These are phyloP conservation scores for Musa schizocarpa DNA, from an alignment of 176 grass and related monocot species.

Conservation along the genomic window DNA sequence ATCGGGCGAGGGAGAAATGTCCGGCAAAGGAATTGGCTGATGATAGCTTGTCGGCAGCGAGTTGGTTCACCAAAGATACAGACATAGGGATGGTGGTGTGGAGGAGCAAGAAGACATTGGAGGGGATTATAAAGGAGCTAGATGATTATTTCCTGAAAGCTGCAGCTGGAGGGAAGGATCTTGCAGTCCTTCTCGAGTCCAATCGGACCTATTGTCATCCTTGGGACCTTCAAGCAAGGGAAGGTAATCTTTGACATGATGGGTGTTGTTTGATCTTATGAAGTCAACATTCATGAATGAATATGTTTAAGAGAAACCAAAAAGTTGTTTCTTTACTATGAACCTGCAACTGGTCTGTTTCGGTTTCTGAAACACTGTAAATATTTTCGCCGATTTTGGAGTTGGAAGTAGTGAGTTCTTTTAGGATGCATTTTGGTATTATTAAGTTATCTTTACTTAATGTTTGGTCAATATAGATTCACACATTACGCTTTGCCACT, in stretches of 20 bases:
- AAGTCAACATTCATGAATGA: constrained; percentile 2
- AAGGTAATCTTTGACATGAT: constrained; percentile 35
- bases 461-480: not conserved
- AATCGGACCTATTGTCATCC: constrained; percentile 26
- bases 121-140: constrained; percentile 62
- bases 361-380: no score
- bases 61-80: constrained; percentile 57
- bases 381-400: not conserved
- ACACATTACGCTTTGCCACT: not conserved
- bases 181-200: constrained; percentile 60
- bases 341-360: no score
- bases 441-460: not conserved
- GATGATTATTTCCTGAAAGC: constrained; percentile 93
- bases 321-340: not conserved
- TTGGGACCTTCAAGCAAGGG: constrained; percentile 48
- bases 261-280: constrained; percentile 21
- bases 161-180: constrained; percentile 61
- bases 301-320: not conserved
- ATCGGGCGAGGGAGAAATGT: constrained; percentile 18
- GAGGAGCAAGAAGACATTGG: constrained; percentile 46
- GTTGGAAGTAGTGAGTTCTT: not conserved
- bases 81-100: constrained; percentile 25
- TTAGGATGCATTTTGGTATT: not conserved
- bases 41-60: constrained; percentile 42
- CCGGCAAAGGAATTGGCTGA: constrained; percentile 30